phyloP scores from a whole-genome alignment of 768 basidiomycete genomes.

The Lactarius evosmus region DNA sequence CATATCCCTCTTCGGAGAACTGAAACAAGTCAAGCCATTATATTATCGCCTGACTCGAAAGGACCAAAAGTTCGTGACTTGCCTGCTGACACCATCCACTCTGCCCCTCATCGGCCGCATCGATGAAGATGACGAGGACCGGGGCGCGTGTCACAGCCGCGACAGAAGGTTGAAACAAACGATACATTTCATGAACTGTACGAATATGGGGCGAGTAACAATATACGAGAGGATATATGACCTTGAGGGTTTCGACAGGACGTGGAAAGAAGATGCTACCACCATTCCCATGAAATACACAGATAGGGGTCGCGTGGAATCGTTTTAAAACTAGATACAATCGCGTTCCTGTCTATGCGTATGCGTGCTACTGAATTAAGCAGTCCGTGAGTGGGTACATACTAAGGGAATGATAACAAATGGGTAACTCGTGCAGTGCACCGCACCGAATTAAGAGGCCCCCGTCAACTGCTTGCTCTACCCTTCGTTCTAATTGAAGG shows the following conservation, averaged over 20 bases:
- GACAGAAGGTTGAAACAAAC: conserved; percentile 32
- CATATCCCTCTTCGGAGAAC: conserved; percentile 42
- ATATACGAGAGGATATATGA: background rate
- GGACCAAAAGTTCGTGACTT: conserved; percentile 6
- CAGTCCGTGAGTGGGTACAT: conserved; percentile 7
- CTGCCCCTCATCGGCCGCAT: conserved; percentile 35
- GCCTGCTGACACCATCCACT: conserved; percentile 41
- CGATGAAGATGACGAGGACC: conserved; percentile 34
- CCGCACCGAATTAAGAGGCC: conserved; percentile 13
- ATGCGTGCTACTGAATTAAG: conserved; percentile 2
- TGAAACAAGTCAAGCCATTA: conserved; percentile 19
- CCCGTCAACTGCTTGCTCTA: conserved; percentile 7
- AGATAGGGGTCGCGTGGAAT: background rate
- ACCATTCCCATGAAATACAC: background rate
- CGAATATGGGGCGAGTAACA: background rate
- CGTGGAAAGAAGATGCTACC: background rate
- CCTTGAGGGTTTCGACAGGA: too few relatives aligned
- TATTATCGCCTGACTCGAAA: background rate
- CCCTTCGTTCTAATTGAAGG: conserved; percentile 44
- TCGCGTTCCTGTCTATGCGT: conserved; percentile 11
- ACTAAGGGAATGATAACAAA: background rate
- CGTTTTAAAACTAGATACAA: background rate
- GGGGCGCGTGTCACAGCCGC: conserved; percentile 34
- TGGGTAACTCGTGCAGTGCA: conserved; percentile 7
- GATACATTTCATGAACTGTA: conserved; percentile 20